These are phyloP conservation scores for Sideroxylon spinosum DNA, from an alignment of 179 eudicot species.

Conservation along the genomic window DNA sequence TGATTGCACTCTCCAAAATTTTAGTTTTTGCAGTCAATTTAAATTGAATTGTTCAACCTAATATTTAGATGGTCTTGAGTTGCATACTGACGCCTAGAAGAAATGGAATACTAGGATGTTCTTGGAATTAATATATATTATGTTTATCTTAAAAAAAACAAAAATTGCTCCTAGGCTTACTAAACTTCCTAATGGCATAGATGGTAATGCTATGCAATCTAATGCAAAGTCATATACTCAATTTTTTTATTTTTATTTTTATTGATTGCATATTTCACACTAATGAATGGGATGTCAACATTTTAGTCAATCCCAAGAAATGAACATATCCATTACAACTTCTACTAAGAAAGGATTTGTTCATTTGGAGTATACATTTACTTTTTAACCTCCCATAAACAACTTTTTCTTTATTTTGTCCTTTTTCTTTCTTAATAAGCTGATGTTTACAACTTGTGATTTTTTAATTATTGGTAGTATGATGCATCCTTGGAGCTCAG, in stretches of 20 bases:
- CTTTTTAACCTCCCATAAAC: neutral
- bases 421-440: slow-evolving; percentile 3
- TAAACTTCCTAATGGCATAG: neutral
- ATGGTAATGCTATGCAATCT: slow-evolving; percentile 2
- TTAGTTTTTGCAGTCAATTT: neutral
- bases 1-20: neutral
- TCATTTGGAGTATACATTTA: neutral
- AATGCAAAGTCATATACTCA: neutral
- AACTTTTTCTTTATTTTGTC: neutral
- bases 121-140: neutral
- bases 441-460: slow-evolving; percentile 18
- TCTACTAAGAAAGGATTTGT: neutral
- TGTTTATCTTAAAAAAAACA: neutral
- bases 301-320: neutral
- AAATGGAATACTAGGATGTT: neutral
- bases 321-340: neutral
- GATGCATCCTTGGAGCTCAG: slow-evolving; percentile 80
- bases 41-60: neutral
- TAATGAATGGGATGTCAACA: neutral
- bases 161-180: too few species aligned
- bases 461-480: slow-evolving; percentile 43
- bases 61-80: neutral
- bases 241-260: neutral
- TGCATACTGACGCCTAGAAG: neutral
- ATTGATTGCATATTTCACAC: neutral